Conservation (phyloP, 129 eudicot species). For the Centella asiatica region DNA sequence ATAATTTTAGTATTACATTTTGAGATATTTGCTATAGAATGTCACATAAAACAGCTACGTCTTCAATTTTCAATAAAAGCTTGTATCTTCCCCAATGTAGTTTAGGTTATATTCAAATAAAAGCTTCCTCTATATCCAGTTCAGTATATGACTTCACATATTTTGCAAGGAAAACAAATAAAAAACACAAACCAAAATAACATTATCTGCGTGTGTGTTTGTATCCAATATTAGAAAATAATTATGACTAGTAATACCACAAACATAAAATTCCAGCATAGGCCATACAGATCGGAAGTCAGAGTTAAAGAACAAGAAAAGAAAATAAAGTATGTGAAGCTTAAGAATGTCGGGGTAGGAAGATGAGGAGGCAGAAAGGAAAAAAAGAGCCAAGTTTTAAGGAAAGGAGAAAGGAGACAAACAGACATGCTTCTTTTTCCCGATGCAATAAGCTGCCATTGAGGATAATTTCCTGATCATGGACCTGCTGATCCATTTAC, state of each 20-base stretch:
- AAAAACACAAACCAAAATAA: too few relatives aligned
- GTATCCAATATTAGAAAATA: conserved; percentile 15
- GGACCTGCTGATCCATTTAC: conserved; percentile 94
- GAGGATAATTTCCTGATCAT: conserved; percentile 80
- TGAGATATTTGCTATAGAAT: not conserved
- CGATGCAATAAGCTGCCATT: conserved; percentile 92
- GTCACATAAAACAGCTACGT: not conserved
- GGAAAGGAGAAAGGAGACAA: conserved; percentile 89
- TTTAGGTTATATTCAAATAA: not conserved
- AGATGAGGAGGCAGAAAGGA: conserved; percentile 36
- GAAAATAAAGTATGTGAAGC: conserved; percentile 28
- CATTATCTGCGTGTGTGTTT: too few relatives aligned
- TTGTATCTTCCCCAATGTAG: not conserved
- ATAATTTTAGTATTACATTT: not conserved
- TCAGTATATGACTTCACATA: not conserved
- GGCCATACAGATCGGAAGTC: conserved; percentile 12
- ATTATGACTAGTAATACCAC: conserved; percentile 14
- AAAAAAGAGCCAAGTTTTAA: conserved; percentile 71
- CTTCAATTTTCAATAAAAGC: not conserved
- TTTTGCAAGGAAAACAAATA: not conserved
- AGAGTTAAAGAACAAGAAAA: conserved; percentile 12
- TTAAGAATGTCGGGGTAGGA: conserved; percentile 39
- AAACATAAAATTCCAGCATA: conserved; percentile 15
- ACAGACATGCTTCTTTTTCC: conserved; percentile 95
- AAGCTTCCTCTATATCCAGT: not conserved